A percentile compares a stretch with the other conserved stretches of the same genome.
Conservation (phyloP, 1,139 yeast species). For the Yamadazyma sp. region DNA sequence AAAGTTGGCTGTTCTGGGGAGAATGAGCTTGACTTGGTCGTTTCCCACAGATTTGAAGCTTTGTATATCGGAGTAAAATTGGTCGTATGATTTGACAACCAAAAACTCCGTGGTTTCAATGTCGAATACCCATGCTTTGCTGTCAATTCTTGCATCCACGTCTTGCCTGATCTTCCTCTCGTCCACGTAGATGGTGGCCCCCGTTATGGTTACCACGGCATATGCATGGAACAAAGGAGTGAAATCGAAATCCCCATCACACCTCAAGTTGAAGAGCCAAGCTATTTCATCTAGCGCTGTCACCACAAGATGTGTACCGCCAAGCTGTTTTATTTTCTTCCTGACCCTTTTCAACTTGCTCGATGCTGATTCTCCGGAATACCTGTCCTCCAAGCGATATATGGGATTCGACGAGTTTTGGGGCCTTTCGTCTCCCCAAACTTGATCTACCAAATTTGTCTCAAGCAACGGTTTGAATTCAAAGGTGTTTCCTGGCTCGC, state of each 20-base stretch:
- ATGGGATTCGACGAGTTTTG: slow-evolving; percentile 52
- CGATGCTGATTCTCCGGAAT: slow-evolving; percentile 47
- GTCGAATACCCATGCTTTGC: background rate
- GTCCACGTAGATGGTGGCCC: background rate
- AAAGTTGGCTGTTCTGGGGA: slow-evolving; percentile 24
- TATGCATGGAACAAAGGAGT: slow-evolving; percentile 91
- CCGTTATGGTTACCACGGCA: slow-evolving; percentile 13
- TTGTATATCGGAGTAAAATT: slow-evolving; percentile 28
- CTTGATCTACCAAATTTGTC: slow-evolving; percentile 22
- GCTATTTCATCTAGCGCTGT: slow-evolving; percentile 85
- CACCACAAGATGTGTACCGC: slow-evolving; percentile 52
- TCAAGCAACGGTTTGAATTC: slow-evolving; percentile 44
- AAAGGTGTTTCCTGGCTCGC: slow-evolving; percentile 63
- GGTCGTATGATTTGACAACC: slow-evolving; percentile 24
- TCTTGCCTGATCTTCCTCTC: background rate
- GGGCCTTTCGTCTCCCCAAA: slow-evolving; percentile 66
- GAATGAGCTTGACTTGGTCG: slow-evolving; percentile 9
- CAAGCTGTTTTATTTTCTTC: slow-evolving; percentile 36
- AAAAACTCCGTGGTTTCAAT: slow-evolving; percentile 23
- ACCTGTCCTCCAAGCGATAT: slow-evolving; percentile 42
- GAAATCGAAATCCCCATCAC: slow-evolving; percentile 69
- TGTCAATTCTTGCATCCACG: background rate
- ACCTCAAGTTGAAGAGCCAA: slow-evolving; percentile 82
- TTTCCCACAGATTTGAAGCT: slow-evolving; percentile 16
- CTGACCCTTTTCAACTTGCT: slow-evolving; percentile 49